phyloP scores from a whole-genome alignment of 2,329 filamentous ascomycete species.

The Ascochyta rabiei region DNA sequence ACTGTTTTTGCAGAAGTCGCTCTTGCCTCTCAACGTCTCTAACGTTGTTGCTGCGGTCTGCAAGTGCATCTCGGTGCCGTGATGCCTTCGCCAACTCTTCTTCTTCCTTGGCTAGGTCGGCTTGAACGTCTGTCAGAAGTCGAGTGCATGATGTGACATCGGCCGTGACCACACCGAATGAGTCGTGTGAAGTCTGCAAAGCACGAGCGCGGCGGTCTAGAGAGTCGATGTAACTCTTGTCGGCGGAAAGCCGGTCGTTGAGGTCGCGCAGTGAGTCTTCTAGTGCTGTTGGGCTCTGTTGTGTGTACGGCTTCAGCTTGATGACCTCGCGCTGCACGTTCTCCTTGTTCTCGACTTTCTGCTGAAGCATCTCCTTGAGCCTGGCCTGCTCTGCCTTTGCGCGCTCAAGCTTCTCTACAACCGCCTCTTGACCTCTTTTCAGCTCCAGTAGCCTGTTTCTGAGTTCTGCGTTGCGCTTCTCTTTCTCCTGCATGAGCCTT shows the following conservation, averaged over 20 bases:
- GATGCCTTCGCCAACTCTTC: constrained; percentile 82
- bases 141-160: constrained; percentile 90
- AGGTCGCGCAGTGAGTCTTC: constrained; percentile 83
- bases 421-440: constrained; percentile 79
- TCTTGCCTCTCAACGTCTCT: constrained; percentile 91
- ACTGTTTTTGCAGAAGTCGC: constrained; percentile 79
- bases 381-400: constrained; percentile 80
- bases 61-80: constrained; percentile 83
- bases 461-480: constrained; percentile 82
- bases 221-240: constrained; percentile 84
- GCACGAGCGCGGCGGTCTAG: constrained; percentile 88
- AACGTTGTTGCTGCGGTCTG: constrained; percentile 86
- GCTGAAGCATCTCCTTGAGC: constrained; percentile 73
- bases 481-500: constrained; percentile 80
- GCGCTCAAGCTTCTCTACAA: constrained; percentile 81
- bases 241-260: constrained; percentile 74
- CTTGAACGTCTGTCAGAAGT: constrained; percentile 82
- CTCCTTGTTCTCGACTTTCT: constrained; percentile 72
- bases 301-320: constrained; percentile 89
- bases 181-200: constrained; percentile 88
- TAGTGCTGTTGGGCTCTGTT: constrained; percentile 83
- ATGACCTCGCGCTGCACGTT: constrained; percentile 81
- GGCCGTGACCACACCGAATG: constrained; percentile 80
- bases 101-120: constrained; percentile 88
- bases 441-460: constrained; percentile 83